phyloP scores from a whole-genome alignment of 2,329 filamentous ascomycete genomes.

The Aphanocladium album region DNA sequence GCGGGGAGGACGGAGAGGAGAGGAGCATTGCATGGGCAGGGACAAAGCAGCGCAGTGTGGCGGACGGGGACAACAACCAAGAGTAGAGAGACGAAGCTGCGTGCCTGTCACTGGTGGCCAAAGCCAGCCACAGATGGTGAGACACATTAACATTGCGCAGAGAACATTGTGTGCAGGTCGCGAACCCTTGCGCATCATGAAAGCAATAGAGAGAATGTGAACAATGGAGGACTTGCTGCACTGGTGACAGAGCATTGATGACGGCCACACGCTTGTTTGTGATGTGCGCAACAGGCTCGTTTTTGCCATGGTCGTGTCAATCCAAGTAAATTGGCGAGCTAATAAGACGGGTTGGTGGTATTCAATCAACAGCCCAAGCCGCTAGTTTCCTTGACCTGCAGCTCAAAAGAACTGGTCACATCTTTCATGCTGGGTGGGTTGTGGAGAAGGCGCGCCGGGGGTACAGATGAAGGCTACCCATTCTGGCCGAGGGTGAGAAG shows the following conservation, averaged over 20 bases:
- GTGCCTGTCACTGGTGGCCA: not conserved
- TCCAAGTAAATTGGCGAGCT: not conserved
- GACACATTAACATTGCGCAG: not conserved
- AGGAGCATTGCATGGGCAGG: not conserved
- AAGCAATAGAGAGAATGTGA: not conserved
- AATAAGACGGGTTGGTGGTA: not conserved
- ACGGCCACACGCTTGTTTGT: not conserved
- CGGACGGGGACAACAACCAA: not conserved
- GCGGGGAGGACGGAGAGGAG: not conserved
- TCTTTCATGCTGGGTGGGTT: not conserved
- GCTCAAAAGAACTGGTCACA: not conserved
- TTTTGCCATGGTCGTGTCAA: not conserved
- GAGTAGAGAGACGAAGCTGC: not conserved
- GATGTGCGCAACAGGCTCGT: not conserved
- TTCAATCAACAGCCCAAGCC: not conserved
- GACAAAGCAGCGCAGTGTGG: not conserved
- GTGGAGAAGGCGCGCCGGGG: not conserved
- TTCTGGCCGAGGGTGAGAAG: not conserved
- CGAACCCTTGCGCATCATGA: no score
- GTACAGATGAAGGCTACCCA: slow-evolving; percentile 4
- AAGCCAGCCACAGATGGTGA: not conserved
- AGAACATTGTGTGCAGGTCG: no score
- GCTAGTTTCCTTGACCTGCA: not conserved
- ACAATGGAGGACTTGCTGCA: not conserved
- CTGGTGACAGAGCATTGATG: not conserved